Evolutionary conservation across 106 monocot species (phyloP).

Genomic region (Amphibolis antarctica): DNA sequence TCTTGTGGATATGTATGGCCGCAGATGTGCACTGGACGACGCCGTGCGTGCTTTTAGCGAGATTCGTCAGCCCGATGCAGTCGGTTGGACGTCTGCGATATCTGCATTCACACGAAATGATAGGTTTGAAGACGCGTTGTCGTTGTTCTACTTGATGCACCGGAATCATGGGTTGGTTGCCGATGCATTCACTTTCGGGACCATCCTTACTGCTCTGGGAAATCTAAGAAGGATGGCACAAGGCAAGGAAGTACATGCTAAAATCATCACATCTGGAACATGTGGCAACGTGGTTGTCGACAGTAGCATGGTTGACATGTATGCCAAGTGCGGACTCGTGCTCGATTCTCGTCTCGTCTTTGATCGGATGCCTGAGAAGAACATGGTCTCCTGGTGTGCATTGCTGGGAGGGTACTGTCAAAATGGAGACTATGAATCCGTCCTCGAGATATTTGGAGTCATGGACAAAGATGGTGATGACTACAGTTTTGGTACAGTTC

Average conservation of each 20-base stretch:
- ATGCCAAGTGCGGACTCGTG: slow-evolving; percentile 56
- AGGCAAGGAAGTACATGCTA: slow-evolving; percentile 63
- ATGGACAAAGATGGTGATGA: slow-evolving; percentile 50
- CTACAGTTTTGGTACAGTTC: slow-evolving; percentile 62
- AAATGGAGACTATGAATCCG: slow-evolving; percentile 32
- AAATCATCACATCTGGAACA: slow-evolving; percentile 36
- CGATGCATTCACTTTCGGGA: slow-evolving; percentile 58
- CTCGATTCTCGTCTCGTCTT: slow-evolving; percentile 48
- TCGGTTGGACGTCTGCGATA: slow-evolving; percentile 79
- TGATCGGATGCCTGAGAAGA: slow-evolving; percentile 56
- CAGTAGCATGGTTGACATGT: slow-evolving; percentile 78
- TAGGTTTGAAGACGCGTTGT: slow-evolving; percentile 41
- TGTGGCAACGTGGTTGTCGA: slow-evolving; percentile 58
- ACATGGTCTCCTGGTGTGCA: slow-evolving; percentile 80
- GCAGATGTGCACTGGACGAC: slow-evolving; percentile 14
- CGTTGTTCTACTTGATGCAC: slow-evolving; percentile 34
- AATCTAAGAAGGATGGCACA: slow-evolving; percentile 45
- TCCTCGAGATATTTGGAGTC: slow-evolving; percentile 40
- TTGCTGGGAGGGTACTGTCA: slow-evolving; percentile 76
- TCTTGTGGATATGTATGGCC: slow-evolving; percentile 61
- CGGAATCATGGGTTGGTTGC: slow-evolving; percentile 10
- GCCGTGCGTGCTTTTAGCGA: slow-evolving; percentile 43
- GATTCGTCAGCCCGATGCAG: slow-evolving; percentile 38
- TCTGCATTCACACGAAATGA: slow-evolving; percentile 55
- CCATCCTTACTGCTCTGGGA: slow-evolving; percentile 47